A percentile compares a stretch with the other conserved stretches of the same genome.
Evolutionary conservation across 495 filamentous ascomycete genomes (phyloP).

Genomic region (Penicillium alfredii): DNA sequence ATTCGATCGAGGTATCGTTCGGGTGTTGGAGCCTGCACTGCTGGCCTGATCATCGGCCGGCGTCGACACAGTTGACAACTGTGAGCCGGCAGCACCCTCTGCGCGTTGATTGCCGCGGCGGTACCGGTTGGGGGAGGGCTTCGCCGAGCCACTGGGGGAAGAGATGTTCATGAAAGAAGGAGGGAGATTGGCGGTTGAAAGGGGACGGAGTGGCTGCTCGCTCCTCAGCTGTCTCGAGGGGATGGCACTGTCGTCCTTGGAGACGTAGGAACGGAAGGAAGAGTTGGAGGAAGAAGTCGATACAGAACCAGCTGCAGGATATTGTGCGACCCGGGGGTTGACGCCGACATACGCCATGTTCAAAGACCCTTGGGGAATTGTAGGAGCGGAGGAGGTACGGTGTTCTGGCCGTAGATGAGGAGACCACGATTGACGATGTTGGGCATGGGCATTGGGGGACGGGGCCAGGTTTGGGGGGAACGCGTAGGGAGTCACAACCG

Average conservation of each 20-base stretch:
- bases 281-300: constrained; percentile 48
- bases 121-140: constrained; percentile 64
- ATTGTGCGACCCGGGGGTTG: constrained; percentile 45
- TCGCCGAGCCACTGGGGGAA: constrained; percentile 41
- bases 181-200: constrained; percentile 48
- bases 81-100: constrained; percentile 38
- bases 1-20: constrained; percentile 9
- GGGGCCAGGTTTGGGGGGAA: constrained; percentile 69
- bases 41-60: constrained; percentile 22
- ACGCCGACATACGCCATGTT: constrained; percentile 36
- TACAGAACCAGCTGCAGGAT: constrained; percentile 57
- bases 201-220: constrained; percentile 41
- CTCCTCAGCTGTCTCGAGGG: constrained; percentile 34
- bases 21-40: constrained; percentile 2
- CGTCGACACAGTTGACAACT: constrained; percentile 34
- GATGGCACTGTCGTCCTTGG: constrained; percentile 45
- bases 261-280: constrained; percentile 35
- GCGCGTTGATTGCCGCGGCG: constrained; percentile 50
- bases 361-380: constrained; percentile 43
- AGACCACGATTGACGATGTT: constrained; percentile 52
- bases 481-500: constrained; percentile 73
- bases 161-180: constrained; percentile 38
- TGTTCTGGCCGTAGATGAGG: constrained; percentile 62
- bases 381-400: constrained; percentile 60
- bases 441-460: constrained; percentile 38